These are phyloP conservation scores for Rosellinia necatrix DNA, from an alignment of 2,329 filamentous ascomycete genomes.

Conservation along the genomic window DNA sequence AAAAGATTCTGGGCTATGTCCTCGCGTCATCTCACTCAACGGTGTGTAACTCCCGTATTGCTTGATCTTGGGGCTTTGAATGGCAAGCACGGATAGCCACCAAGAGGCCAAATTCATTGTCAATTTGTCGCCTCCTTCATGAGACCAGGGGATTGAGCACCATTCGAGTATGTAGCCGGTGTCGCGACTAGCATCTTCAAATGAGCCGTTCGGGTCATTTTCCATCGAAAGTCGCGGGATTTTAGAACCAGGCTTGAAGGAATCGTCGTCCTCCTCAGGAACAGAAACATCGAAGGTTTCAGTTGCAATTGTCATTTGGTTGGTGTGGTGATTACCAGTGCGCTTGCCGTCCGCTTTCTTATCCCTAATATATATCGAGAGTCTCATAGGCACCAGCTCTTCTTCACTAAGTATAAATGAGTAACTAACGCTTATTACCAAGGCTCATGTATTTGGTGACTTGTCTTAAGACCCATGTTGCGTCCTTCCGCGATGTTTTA, in stretches of 20 bases:
- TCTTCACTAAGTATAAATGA: constrained; percentile 13
- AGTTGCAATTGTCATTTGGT: no score
- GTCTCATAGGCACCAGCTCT: constrained; percentile 9
- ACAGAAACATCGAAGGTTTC: background rate
- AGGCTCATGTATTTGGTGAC: constrained; percentile 18
- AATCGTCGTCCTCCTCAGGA: no score
- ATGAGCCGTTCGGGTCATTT: background rate
- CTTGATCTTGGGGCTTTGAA: background rate
- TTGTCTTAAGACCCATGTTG: constrained; percentile 5
- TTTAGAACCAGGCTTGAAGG: no score
- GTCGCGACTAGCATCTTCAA: background rate
- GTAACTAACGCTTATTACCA: constrained; percentile 5
- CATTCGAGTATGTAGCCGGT: background rate
- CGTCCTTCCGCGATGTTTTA: background rate
- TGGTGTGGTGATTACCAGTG: no score
- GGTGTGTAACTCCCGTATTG: background rate
- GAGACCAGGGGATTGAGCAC: background rate
- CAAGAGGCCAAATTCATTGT: constrained; percentile 10
- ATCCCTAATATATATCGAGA: background rate
- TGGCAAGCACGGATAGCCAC: constrained; percentile 12
- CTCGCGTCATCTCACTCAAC: background rate
- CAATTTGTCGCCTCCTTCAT: background rate
- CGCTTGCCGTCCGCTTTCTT: no score
- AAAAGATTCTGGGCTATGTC: background rate
- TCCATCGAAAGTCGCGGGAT: constrained; percentile 1